Evolutionary conservation across 2,329 filamentous ascomycete genomes (phyloP), one percentile per base, ranked within the genome.

Genomic region (Phialophora expanda): DNA sequence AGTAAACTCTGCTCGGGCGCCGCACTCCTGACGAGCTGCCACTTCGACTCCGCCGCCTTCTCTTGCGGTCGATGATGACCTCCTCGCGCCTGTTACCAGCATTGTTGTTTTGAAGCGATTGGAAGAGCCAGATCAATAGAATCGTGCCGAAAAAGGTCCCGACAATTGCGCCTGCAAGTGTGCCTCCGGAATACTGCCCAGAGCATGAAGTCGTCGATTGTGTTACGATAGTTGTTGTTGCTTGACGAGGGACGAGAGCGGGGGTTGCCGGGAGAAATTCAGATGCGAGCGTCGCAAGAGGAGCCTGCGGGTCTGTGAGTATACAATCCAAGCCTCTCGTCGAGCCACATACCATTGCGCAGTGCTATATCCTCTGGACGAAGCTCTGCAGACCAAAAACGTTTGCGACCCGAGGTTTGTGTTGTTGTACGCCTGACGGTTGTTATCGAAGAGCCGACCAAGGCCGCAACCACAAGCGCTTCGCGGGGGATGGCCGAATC

Each of bases 61-160:
- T 62, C 53, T 69, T 69, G 28, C 69, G 65, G 55, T 73, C 71
- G 17, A 71, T 66, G 6, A 73, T 62, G 17, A 71, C 65, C 32
- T 67, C 66, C 63, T 72, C 69, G 17, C 56, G 55, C 30, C 67
- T 58, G n/a, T 61, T 56, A 1, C 68, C 55, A 26, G 28, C 44
- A 5, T 62, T 56, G 32, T 67, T 66, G 20, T 57, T 53, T 34
- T 38, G 34, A 26, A 70, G 41, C 17, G 66, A 65, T 22, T 67
- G 67, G 59, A 69, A 71, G 7, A 73, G 67, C 51, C 68, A 73
- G 32, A 73, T 60, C 28, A 73, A 48, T 4, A 73, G 62, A 8
- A 73, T 60, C 0, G 71, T 73, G 26, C 71, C 71, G 50, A 71
- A 71, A 53, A 73, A 71, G 24, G 70, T 72, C 4, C 71, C 71